Evolutionary conservation across 31 red algal species (phyloP).

Genomic region (Porphyra umbilicalis): DNA sequence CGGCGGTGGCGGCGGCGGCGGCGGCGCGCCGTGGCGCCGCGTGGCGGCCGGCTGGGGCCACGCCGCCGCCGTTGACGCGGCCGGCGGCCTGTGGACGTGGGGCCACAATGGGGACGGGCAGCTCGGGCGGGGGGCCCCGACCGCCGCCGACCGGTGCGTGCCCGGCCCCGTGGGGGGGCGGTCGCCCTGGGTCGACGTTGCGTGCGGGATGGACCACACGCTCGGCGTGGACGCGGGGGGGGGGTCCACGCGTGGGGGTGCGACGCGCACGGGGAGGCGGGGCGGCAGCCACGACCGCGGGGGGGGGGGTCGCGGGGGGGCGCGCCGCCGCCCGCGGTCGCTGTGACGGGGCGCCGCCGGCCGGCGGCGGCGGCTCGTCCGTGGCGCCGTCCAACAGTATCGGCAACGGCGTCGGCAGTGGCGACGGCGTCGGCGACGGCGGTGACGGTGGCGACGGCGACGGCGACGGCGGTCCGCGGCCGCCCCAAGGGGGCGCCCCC

Average conservation of each 20-base stretch:
- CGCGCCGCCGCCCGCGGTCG: neutral
- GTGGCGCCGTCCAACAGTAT: no score
- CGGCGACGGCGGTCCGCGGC: neutral
- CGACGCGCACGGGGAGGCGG: neutral
- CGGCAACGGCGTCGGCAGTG: no score
- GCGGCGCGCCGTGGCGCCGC: neutral
- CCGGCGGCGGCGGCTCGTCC: no score
- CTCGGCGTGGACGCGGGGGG: neutral
- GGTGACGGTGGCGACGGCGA: neutral
- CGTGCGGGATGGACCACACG: neutral
- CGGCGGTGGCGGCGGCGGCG: neutral
- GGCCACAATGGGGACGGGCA: neutral
- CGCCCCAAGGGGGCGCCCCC: no score
- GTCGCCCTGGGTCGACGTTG: neutral
- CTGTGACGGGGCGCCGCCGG: neutral
- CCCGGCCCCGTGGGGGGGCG: neutral
- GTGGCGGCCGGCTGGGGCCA: neutral
- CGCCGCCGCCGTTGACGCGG: neutral
- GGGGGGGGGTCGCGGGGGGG: neutral
- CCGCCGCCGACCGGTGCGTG: neutral
- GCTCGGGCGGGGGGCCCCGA: neutral
- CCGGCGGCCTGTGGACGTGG: neutral
- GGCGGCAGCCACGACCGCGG: neutral
- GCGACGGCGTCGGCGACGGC: no score
- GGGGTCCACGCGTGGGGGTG: neutral